phyloP scores from a whole-genome alignment of 2,329 filamentous ascomycete genomes.

The Colletotrichum sansevieriae region DNA sequence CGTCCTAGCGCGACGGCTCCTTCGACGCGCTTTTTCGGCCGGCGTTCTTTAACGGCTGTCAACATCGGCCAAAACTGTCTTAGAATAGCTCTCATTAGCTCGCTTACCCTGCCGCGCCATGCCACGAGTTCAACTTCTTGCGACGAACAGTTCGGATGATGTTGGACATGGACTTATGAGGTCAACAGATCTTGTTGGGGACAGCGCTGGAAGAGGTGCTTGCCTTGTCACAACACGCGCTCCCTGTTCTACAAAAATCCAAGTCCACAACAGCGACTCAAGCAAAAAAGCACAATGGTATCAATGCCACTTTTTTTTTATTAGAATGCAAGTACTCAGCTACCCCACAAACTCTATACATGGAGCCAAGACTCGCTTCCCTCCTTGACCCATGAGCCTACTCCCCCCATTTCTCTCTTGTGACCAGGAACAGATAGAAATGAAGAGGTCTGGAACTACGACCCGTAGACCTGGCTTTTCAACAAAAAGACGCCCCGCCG shows the following conservation, averaged over 20 bases:
- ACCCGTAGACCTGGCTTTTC: conserved; percentile 7
- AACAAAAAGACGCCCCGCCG: conserved; percentile 20
- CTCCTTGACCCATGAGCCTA: conserved; percentile 2
- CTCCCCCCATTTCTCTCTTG: neutral
- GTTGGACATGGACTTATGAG: too few species aligned
- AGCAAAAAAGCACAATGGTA: neutral
- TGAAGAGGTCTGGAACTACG: neutral
- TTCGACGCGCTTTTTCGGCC: neutral
- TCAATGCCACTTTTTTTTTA: conserved; percentile 12
- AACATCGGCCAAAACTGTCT: conserved; percentile 16
- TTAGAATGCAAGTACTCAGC: conserved; percentile 35
- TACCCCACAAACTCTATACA: conserved; percentile 34
- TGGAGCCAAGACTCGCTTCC: conserved; percentile 28
- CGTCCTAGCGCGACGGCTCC: conserved; percentile 4
- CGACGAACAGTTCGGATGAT: conserved; percentile 6
- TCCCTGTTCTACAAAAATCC: neutral
- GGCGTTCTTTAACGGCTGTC: conserved; percentile 6
- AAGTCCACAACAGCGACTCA: neutral
- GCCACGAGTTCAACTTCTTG: neutral
- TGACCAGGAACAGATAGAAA: neutral
- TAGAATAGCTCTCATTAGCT: neutral
- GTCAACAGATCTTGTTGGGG: too few species aligned
- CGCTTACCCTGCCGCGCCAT: neutral
- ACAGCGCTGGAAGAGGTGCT: too few species aligned
- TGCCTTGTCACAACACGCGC: too few species aligned